Percentiles rank a stretch among this genome's conserved stretches.
Conservation (phyloP, 805 yeast species). For the Ogataea chonburiensis region DNA sequence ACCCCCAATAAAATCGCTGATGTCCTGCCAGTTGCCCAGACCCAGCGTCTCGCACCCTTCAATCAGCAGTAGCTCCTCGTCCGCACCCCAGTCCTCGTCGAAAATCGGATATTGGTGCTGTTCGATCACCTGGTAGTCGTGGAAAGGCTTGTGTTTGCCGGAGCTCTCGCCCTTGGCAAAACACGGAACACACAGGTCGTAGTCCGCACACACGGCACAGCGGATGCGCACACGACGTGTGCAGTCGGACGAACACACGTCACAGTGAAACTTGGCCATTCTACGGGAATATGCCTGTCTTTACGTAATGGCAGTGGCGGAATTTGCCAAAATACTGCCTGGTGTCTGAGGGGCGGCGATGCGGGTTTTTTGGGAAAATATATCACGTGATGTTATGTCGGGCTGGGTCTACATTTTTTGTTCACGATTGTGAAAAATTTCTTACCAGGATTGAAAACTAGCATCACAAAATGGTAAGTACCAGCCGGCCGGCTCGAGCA, state of each 20-base stretch:
- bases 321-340: slow-evolving; percentile 1
- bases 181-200: slow-evolving; percentile 97
- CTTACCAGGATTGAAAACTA: slow-evolving; percentile 14
- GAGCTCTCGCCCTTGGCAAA: slow-evolving; percentile 80
- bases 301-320: slow-evolving; percentile 6
- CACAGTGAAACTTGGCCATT: slow-evolving; percentile 76
- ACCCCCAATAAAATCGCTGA: slow-evolving; percentile 94
- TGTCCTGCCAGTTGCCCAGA: slow-evolving; percentile 96
- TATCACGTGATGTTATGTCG: slow-evolving; percentile 10
- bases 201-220: slow-evolving; percentile 91
- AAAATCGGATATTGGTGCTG: slow-evolving; percentile 94
- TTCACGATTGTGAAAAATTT: slow-evolving; percentile 12
- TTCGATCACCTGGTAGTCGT: slow-evolving; percentile 87
- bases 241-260: slow-evolving; percentile 94
- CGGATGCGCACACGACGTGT: slow-evolving; percentile 86
- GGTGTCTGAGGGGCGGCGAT: too few species aligned
- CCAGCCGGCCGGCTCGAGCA: slow-evolving; percentile 5
- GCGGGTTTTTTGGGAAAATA: too few species aligned
- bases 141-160: slow-evolving; percentile 91
- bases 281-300: slow-evolving; percentile 7
- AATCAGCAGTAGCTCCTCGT: slow-evolving; percentile 83
- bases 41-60: slow-evolving; percentile 93
- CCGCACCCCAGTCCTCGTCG: slow-evolving; percentile 95
- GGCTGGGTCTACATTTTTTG: slow-evolving; percentile 7
- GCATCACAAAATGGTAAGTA: slow-evolving; percentile 32